Percentiles rank a stretch among this genome's conserved stretches.
phyloP scores from a whole-genome alignment of 495 filamentous ascomycete species.

The Talaromyces proteolyticus region DNA sequence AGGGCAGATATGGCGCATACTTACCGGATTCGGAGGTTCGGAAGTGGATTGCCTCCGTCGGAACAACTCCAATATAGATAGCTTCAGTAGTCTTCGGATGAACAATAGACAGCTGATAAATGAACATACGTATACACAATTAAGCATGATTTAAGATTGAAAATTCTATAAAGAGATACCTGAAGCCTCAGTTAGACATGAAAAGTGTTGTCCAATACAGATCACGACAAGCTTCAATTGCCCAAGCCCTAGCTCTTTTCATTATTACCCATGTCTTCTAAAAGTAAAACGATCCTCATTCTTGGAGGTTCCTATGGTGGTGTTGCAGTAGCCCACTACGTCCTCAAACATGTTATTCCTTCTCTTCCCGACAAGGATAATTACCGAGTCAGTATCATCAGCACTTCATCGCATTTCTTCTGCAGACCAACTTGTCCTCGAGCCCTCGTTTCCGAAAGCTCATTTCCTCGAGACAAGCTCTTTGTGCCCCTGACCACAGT shows the following conservation, averaged over 20 bases:
- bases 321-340: constrained; percentile 42
- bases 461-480: constrained; percentile 40
- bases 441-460: constrained; percentile 37
- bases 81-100: background rate
- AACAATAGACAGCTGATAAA: background rate
- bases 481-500: constrained; percentile 32
- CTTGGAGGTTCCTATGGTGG: constrained; percentile 49
- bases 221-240: constrained; percentile 1
- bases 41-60: background rate
- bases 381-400: constrained; percentile 35
- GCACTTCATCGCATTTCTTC: constrained; percentile 32
- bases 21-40: background rate
- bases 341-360: constrained; percentile 47
- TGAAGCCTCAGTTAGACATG: background rate
- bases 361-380: constrained; percentile 18
- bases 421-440: constrained; percentile 40
- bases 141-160: background rate
- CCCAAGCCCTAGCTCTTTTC: too few relatives aligned
- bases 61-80: constrained; percentile 1
- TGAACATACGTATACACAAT: background rate
- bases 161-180: background rate
- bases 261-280: background rate
- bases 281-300: constrained; percentile 31
- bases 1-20: background rate
- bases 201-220: too few relatives aligned